phyloP scores from a whole-genome alignment of 208 protist genomes.

The Leishmania lainsoni region DNA sequence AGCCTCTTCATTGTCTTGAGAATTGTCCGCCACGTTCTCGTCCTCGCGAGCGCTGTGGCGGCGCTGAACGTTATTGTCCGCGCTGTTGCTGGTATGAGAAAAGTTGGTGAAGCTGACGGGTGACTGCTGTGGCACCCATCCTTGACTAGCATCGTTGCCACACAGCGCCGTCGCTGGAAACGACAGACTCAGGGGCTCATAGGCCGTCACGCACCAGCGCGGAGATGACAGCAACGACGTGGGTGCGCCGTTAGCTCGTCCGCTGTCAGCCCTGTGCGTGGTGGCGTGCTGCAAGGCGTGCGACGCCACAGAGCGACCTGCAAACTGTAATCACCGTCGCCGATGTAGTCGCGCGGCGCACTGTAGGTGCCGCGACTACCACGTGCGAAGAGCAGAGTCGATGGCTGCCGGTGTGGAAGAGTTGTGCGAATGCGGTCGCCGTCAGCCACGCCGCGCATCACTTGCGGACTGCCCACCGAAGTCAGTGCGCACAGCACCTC shows the following conservation, averaged over 20 bases:
- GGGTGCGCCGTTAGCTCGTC: background rate
- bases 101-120: background rate
- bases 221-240: conserved; percentile 7
- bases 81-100: background rate
- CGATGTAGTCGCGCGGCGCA: background rate
- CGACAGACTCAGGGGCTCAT: conserved; percentile 10
- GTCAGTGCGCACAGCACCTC: conserved; percentile 3
- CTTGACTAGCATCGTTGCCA: background rate
- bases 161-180: background rate
- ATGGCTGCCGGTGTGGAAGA: background rate
- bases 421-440: background rate
- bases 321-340: background rate
- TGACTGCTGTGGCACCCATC: background rate
- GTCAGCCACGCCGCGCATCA: background rate
- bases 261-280: background rate
- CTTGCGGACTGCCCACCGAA: background rate
- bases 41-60: background rate
- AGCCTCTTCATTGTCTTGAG: conserved; percentile 5
- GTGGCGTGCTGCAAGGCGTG: background rate
- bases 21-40: background rate
- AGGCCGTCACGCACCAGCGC: conserved; percentile 21
- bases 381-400: background rate
- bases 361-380: background rate
- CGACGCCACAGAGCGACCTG: conserved; percentile 9
- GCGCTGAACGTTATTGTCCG: background rate